Base-by-base conservation (phyloP, 257 asterid species). In the Penstemon davidsonii region DNA sequence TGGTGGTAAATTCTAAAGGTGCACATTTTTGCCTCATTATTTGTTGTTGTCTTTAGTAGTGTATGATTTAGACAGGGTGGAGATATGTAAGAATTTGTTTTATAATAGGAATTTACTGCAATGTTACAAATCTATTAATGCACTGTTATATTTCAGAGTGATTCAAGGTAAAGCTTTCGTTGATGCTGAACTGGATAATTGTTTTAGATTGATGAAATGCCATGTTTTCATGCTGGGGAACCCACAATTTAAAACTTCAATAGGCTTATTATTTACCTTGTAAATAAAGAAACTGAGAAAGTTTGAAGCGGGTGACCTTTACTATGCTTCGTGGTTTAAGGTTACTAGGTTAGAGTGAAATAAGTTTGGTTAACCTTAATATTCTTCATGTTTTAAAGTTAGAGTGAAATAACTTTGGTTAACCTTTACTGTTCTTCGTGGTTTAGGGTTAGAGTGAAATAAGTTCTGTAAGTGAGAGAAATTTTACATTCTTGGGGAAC, bases 1-100 rank as follows among this genome's bases (percentile, higher is more conserved):
- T 78, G 75, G 69, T 75, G 55, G 77, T 66, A 43, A 82, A 73
- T 66, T 70, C 80, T 64, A 82, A 73, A 86, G 95, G 99, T 94
- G 74, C 58, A 51, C 42, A 13, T 62, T 38, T 25, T 49, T 10
- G 13, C 12, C 56, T 60, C 47, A 25, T 43, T 60, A 1, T 66
- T 72, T 70, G 61, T 64, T 19, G 10, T 52, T 59, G 70, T 66
- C 58, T 61, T 64, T 46, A 68, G 46, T 40, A 71, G 42, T 62
- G 6, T 39, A 52, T 25, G 46, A 52, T 50, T 62, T 25, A 6
- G 54, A 45, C 8, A 1, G 15, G 43, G 53, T 15, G 53, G 33
- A 4, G 18, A 15, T 62, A 45, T 57, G 62, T 57, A 56, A 13
- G 9, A 46, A 36, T 59, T 40, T n/a, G 2, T 54, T n/a, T 13